These are phyloP conservation scores for Cicer bijugum DNA, from an alignment of 306 rosid genomes.

Conservation along the genomic window DNA sequence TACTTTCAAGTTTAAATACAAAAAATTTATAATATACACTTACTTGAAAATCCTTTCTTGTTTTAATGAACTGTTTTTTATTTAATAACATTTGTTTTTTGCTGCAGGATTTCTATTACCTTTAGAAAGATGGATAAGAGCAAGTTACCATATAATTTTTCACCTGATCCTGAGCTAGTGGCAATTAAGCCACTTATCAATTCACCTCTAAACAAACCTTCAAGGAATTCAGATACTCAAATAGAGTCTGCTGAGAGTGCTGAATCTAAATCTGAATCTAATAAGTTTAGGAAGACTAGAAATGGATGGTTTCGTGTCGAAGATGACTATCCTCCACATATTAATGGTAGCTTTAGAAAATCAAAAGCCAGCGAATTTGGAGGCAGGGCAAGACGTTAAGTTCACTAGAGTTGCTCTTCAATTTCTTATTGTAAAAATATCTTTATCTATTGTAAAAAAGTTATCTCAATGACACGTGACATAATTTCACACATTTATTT, in stretches of 20 bases:
- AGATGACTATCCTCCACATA: constrained; percentile 14
- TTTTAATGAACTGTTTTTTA: constrained; percentile 1
- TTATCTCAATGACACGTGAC: no score
- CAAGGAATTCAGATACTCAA: constrained; percentile 20
- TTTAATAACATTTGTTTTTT: background rate
- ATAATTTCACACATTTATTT: no score
- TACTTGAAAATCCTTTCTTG: background rate
- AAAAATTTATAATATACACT: background rate
- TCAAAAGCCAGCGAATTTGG: constrained; percentile 16
- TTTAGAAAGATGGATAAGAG: constrained; percentile 63
- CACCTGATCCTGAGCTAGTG: constrained; percentile 50
- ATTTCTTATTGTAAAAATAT: background rate
- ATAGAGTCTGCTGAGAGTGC: background rate
- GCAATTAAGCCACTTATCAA: constrained; percentile 48
- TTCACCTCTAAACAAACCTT: constrained; percentile 25
- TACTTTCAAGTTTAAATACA: constrained; percentile 7
- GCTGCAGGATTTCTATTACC: constrained; percentile 68
- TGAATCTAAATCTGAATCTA: constrained; percentile 26
- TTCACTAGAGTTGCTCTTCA: background rate
- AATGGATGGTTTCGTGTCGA: constrained; percentile 13
- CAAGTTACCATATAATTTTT: constrained; percentile 54
- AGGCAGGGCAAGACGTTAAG: background rate
- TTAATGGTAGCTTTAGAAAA: constrained; percentile 31
- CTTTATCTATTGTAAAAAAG: no score
- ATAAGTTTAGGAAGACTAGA: background rate